A percentile compares a stretch with the other conserved stretches of the same genome.
Evolutionary conservation across 805 yeast genomes (phyloP).

Genomic region (Danielozyma ontarioensis): DNA sequence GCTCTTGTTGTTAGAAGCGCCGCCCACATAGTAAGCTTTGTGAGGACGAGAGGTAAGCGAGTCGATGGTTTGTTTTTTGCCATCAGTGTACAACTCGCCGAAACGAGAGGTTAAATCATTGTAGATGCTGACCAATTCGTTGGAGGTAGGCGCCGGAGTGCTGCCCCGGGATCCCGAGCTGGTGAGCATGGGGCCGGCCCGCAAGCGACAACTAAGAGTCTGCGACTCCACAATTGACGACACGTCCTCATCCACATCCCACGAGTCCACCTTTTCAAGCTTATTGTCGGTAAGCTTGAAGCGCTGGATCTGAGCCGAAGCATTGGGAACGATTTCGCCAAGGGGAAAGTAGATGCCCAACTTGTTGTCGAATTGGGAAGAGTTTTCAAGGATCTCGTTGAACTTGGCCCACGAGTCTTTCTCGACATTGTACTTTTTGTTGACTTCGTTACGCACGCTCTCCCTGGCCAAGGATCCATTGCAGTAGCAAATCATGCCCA

Average conservation of each 20-base stretch:
- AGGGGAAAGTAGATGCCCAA: slow-evolving; percentile 82
- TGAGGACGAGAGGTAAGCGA: slow-evolving; percentile 55
- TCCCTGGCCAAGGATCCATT: slow-evolving; percentile 89
- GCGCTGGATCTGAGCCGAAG: slow-evolving; percentile 56
- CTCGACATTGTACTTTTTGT: slow-evolving; percentile 34
- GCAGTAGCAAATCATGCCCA: slow-evolving; percentile 95
- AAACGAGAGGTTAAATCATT: slow-evolving; percentile 24
- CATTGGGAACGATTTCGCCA: slow-evolving; percentile 89
- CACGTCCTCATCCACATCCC: slow-evolving; percentile 58
- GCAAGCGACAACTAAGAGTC: slow-evolving; percentile 74
- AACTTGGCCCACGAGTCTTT: slow-evolving; percentile 56
- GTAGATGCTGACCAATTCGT: slow-evolving; percentile 13
- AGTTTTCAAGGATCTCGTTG: slow-evolving; percentile 45
- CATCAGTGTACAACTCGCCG: slow-evolving; percentile 46
- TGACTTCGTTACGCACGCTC: slow-evolving; percentile 58
- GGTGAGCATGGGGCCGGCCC: slow-evolving; percentile 74
- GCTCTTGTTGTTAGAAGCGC: slow-evolving; percentile 69
- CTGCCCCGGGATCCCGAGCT: slow-evolving; percentile 3
- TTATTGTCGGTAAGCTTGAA: slow-evolving; percentile 32
- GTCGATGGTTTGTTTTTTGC: slow-evolving; percentile 38
- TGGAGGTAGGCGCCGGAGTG: slow-evolving; percentile 1
- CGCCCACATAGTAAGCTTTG: slow-evolving; percentile 79
- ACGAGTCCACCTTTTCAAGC: slow-evolving; percentile 20
- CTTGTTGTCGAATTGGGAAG: slow-evolving; percentile 31
- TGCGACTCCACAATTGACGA: slow-evolving; percentile 80